These are phyloP conservation scores for Teratosphaeria viscida DNA, from an alignment of 2,329 filamentous ascomycete species.

Conservation along the genomic window DNA sequence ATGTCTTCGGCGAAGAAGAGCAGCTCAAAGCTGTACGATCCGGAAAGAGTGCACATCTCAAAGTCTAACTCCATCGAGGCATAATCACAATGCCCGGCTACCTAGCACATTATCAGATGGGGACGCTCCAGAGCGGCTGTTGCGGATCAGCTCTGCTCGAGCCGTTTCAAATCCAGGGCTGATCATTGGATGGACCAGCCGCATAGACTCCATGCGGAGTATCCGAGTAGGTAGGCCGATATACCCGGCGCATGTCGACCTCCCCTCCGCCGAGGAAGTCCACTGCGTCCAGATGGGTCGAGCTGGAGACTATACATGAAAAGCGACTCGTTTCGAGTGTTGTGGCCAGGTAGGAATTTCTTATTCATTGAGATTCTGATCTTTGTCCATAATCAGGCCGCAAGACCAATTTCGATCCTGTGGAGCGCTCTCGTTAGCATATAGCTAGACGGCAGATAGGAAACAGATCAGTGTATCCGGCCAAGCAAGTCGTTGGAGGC, in stretches of 20 bases:
- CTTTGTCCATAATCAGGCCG: not conserved
- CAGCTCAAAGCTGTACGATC: not conserved
- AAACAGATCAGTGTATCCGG: not conserved
- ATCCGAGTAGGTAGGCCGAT: not conserved
- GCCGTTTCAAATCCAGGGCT: not conserved
- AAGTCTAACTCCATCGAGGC: too few species aligned
- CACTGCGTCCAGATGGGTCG: not conserved
- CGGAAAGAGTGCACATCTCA: too few species aligned
- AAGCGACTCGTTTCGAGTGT: not conserved
- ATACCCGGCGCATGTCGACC: not conserved
- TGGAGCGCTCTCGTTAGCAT: not conserved
- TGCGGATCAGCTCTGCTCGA: not conserved
- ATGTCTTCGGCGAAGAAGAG: not conserved
- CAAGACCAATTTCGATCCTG: not conserved
- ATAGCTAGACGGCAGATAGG: not conserved
- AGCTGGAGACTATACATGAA: not conserved
- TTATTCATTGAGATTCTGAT: not conserved
- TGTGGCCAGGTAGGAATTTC: not conserved
- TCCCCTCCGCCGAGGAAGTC: not conserved
- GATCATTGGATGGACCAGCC: not conserved
- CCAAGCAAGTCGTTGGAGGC: not conserved
- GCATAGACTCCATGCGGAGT: not conserved
- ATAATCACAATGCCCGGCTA: not conserved
- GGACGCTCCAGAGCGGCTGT: not conserved
- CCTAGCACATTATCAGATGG: not conserved